Conservation (phyloP, 768 basidiomycete species). For the Auricularia cornea region DNA sequence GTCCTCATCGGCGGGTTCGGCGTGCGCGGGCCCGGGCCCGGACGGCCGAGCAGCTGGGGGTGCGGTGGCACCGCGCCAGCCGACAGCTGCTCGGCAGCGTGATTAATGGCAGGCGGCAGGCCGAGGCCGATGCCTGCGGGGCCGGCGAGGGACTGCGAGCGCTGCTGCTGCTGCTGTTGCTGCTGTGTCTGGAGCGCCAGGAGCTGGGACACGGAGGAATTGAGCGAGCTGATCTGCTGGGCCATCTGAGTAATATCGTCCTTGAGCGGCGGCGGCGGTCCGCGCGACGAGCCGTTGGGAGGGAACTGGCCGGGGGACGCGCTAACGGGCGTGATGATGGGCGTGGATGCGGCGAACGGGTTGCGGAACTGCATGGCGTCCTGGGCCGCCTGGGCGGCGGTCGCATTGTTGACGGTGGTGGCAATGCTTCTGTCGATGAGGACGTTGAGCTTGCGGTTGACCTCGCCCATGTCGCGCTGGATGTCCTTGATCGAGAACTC, state of each 20-base stretch:
- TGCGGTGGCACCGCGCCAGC: not conserved
- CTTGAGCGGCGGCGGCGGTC: slow-evolving; percentile 49
- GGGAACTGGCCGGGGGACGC: slow-evolving; percentile 17
- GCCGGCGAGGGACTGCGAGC: not conserved
- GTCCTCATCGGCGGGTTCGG: slow-evolving; percentile 55
- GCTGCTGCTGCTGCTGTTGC: slow-evolving; percentile 19
- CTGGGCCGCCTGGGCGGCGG: slow-evolving; percentile 38
- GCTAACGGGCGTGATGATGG: slow-evolving; percentile 15
- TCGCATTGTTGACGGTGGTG: slow-evolving; percentile 15
- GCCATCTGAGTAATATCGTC: slow-evolving; percentile 73
- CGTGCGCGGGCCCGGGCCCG: slow-evolving; percentile 2
- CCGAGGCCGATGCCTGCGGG: not conserved
- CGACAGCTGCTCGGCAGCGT: not conserved
- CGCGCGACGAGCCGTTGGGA: slow-evolving; percentile 46
- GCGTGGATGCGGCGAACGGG: slow-evolving; percentile 49
- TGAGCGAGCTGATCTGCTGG: slow-evolving; percentile 68
- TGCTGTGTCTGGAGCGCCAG: slow-evolving; percentile 72
- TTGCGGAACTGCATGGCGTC: slow-evolving; percentile 52
- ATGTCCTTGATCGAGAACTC: slow-evolving; percentile 65
- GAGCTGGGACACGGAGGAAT: slow-evolving; percentile 78
- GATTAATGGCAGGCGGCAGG: not conserved
- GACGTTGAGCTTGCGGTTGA: slow-evolving; percentile 70
- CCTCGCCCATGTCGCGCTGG: slow-evolving; percentile 62
- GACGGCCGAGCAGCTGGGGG: not conserved
- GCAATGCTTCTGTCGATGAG: slow-evolving; percentile 61